Evolutionary conservation across 306 rosid genomes (phyloP), one percentile per base, ranked within the genome.

Genomic region (Casuarina glauca): DNA sequence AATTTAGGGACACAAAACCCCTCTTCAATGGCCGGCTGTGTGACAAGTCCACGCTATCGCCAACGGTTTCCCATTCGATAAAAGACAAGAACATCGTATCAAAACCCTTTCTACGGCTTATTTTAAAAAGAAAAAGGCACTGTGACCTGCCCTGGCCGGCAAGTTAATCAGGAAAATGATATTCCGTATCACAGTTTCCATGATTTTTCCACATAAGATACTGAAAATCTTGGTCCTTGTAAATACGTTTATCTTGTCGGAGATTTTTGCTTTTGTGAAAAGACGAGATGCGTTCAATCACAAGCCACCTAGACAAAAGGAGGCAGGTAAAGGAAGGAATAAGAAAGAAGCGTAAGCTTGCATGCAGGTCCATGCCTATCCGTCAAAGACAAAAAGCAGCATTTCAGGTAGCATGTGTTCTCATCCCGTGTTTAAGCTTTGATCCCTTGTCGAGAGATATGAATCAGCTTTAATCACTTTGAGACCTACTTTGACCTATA

Each of bases 281-380:
- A 61, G 79, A 60, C 73, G 73, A 58, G 76, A 51, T 26, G 73
- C 52, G 69, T 69, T 58, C 45, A 45, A 74, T 74, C 55, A 13
- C 35, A 44, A 13, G 13, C 11, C 19, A 79, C 35, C 69, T 58
- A 57, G 41, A 42, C 44, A 75, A 80, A 74, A 42, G 12, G 15
- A 36, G 16, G 35, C 58, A 62, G 36, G 46, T 45, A 51, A 62
- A 68, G 11, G 76, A 66, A 44, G 42, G 74, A 49, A 67, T 16
- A 62, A 15, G 41, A 9, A 76, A 76, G 39, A n/a, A 20, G 78
- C 62, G 44, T 66, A 36, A 66, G 49, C 72, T 78, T 72, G 78
- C 74, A 74, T 63, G 73, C 75, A 75, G 53, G 60, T 8, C 72
- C 85, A 74, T 78, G 77, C 73, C 78, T 43, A 82, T 82, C 80